Evolutionary conservation across 2,329 filamentous ascomycete species (phyloP), one percentile per base, ranked within the genome.

Genomic region (Ophiostoma perfectum): DNA sequence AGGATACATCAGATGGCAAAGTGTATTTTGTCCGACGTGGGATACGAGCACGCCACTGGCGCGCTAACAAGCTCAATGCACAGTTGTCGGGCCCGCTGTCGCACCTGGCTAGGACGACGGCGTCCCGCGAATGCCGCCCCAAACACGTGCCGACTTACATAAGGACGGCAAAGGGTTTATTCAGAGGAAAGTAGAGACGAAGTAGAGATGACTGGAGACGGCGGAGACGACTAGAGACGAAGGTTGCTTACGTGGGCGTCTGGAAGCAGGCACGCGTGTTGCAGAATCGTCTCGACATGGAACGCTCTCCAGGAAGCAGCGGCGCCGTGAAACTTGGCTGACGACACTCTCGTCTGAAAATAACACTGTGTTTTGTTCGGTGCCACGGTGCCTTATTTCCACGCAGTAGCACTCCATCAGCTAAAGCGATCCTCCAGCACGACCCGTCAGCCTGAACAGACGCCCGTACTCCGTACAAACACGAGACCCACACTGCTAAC

Each of bases 321-420:
- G 49, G 14, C 49, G n/a, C 18, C 8, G 27, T 55, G 49, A 55
- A 55, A 55, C 49, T 55, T 27, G 27, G 49, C 49, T 55, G 49
- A 55, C 49, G 49, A 55, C 49, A 55, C 49, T 55, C 49, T n/a
- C 49, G 49, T 55, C 49, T 27, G 5, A 11, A 18, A 55, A 18
- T 55, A 55, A 52, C 49, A 27, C 49, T 55, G 49, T 55, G 18
- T 55, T 55, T 55, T 55, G 18, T 55, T 3, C 7, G n/a, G 16
- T 55, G 27, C n/a, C 27, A 9, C 4, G 16, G 47, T 55, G 49
- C n/a, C 49, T 55, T 52, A 18, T 18, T 52, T 52, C n/a, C n/a
- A 52, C n/a, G n/a, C 49, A 55, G n/a, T 55, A 55, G 49, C 49
- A 18, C 49, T 2, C 49, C 49, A 55, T 55, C n/a, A 52, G n/a